Evolutionary conservation across 805 yeast genomes (phyloP), one percentile per base, ranked within the genome.

Genomic region (Metschnikowia koreensis): DNA sequence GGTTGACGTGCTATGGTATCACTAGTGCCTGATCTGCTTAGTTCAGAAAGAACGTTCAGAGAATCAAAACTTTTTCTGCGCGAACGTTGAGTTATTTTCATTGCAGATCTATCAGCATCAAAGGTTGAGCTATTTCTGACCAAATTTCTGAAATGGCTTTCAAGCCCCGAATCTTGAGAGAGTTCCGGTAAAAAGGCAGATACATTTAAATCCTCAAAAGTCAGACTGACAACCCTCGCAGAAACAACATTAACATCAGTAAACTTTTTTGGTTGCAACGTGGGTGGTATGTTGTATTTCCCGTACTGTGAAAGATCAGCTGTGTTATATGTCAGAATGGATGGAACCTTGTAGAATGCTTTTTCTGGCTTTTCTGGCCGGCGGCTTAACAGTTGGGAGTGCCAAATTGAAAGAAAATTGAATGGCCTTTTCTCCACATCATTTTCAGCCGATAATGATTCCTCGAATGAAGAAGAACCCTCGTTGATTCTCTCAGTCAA

Each of bases 111-210:
- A 12, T 49, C 45, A 1, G 37, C 43, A 7, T 50, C 48, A 2
- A 36, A 15, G 6, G 41, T 36, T 1, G 46, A 16, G 16, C 40
- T 26, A 12, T 46, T 33, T 17, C 36, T 34, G 11, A 50, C 39
- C 41, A 75, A 67, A 16, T 66, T 66, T 29, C 65, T 64, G 60
- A 79, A 77, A 42, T 76, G 77, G 44, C 65, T 64, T 44, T 70
- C 81, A 60, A 79, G 74, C 13, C 79, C 82, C 2, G 82, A 77
- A 41, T 77, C 79, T 36, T 69, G 70, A 1, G 81, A 72, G 28
- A 77, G 46, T 53, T 80, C 80, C 4, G 83, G 83, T 46, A 80
- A 66, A 39, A 73, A 67, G 50, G 70, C 67, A 22, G 74, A 72
- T 1, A 70, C 70, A 31, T 77, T 62, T 29, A 76, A 58, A 41